Evolutionary conservation across 1,284 basidiomycete species (phyloP).

Genomic region (Malassezia yamatoensis): DNA sequence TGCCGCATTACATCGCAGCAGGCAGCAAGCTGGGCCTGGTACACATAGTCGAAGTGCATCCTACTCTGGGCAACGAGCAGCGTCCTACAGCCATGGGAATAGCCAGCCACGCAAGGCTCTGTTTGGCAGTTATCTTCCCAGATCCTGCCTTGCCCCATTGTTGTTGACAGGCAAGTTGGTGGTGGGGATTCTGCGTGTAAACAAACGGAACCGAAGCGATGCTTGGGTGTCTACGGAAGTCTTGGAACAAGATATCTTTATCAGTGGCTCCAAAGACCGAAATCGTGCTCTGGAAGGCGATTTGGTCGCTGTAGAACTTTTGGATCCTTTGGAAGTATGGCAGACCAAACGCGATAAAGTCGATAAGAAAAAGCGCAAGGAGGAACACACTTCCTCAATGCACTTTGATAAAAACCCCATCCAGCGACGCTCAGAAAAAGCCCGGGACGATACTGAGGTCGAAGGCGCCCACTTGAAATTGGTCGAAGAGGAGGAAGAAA

Average conservation of each 20-base stretch:
- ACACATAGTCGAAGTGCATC: slow-evolving; percentile 95
- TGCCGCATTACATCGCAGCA: slow-evolving; percentile 90
- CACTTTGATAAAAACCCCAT: not conserved
- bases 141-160: slow-evolving; percentile 89
- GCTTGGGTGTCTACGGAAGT: slow-evolving; percentile 99
- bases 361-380: slow-evolving; percentile 74
- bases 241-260: slow-evolving; percentile 92
- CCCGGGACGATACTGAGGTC: slow-evolving; percentile 98
- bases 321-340: slow-evolving; percentile 78
- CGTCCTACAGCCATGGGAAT: slow-evolving; percentile 50
- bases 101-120: slow-evolving; percentile 68
- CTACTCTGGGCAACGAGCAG: slow-evolving; percentile 59
- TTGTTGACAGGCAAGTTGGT: slow-evolving; percentile 97
- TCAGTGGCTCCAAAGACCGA: slow-evolving; percentile 82
- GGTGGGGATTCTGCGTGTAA: slow-evolving; percentile 90
- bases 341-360: slow-evolving; percentile 99
- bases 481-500: slow-evolving; percentile 88
- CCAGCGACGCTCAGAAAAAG: slow-evolving; percentile 88
- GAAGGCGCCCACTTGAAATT: slow-evolving; percentile 93
- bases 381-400: slow-evolving; percentile 68
- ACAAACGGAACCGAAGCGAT: slow-evolving; percentile 97
- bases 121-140: slow-evolving; percentile 96
- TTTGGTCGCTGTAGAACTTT: slow-evolving; percentile 92
- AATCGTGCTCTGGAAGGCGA: slow-evolving; percentile 97
- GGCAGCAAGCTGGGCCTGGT: slow-evolving; percentile 58